A percentile compares a stretch with the other conserved stretches of the same genome.
These are phyloP conservation scores for Aspergillus spinulosporus DNA, from an alignment of 2,329 filamentous ascomycete species.

Conservation along the genomic window DNA sequence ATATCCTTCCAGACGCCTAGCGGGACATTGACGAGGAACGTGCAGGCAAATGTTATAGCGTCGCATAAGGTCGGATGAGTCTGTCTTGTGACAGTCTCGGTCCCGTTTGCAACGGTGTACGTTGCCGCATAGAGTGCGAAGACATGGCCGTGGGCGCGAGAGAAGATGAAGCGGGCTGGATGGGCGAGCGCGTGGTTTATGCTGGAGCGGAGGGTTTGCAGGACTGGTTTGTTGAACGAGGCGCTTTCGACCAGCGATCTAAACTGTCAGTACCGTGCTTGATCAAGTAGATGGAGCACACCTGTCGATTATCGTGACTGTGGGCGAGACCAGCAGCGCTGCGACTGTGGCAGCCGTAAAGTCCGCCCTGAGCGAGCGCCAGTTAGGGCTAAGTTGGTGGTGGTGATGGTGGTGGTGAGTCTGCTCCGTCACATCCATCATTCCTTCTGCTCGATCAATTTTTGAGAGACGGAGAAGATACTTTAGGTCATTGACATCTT, in stretches of 20 bases:
- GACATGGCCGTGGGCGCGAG: constrained; percentile 42
- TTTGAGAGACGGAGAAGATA: neutral
- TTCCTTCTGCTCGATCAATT: neutral
- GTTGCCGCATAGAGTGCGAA: constrained; percentile 73
- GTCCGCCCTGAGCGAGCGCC: constrained; percentile 21
- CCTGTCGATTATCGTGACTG: constrained; percentile 33
- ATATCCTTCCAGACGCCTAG: constrained; percentile 35
- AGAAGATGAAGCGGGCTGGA: constrained; percentile 31
- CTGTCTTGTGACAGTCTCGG: constrained; percentile 72
- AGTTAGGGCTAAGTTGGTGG: neutral
- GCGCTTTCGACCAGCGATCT: constrained; percentile 31
- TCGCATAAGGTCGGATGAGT: constrained; percentile 41
- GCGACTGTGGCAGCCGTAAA: constrained; percentile 28
- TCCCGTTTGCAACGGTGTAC: constrained; percentile 77
- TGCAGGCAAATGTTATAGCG: constrained; percentile 56
- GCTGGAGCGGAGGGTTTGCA: constrained; percentile 26
- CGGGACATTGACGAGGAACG: constrained; percentile 41
- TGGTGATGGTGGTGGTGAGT: neutral
- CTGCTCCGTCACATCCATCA: neutral
- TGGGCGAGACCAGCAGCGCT: constrained; percentile 28
- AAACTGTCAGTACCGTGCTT: neutral
- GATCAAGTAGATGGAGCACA: neutral
- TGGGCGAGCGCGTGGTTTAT: constrained; percentile 22
- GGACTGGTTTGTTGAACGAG: constrained; percentile 24
- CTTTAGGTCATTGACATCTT: neutral